A percentile compares a stretch with the other conserved stretches of the same genome.
Evolutionary conservation across 768 basidiomycete genomes (phyloP).

Genomic region (Amanita exitialis): DNA sequence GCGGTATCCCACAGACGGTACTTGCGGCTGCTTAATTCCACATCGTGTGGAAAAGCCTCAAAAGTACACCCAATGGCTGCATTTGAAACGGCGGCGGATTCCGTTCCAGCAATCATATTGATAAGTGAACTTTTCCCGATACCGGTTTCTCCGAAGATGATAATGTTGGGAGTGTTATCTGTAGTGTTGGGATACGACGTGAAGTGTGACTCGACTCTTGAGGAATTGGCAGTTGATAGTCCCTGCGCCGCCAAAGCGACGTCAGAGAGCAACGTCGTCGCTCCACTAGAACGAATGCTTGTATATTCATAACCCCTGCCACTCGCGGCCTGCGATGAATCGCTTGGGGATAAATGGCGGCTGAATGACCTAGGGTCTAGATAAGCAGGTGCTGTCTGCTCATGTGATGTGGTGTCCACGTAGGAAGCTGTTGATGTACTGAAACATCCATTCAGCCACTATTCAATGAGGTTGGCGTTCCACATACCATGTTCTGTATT

Average conservation of each 20-base stretch:
- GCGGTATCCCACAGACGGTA: conserved; percentile 23
- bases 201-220: neutral
- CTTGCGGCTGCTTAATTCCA: conserved; percentile 13
- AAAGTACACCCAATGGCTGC: conserved; percentile 23
- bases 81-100: conserved; percentile 16
- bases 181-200: neutral
- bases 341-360: neutral
- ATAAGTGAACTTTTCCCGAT: conserved; percentile 23
- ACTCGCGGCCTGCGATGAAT: neutral
- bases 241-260: neutral
- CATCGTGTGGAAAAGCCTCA: conserved; percentile 15
- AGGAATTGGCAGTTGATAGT: neutral
- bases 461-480: neutral
- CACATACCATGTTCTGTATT: neutral
- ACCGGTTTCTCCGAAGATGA: conserved; percentile 9
- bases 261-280: neutral
- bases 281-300: neutral
- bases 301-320: neutral
- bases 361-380: neutral
- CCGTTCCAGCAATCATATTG: conserved; percentile 19
- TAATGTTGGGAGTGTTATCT: conserved; percentile 4
- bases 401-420: neutral
- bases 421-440: neutral
- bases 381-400: neutral
- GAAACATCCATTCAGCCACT: neutral